Base-by-base conservation (phyloP, 257 asterid species). In the Plantago ovata region DNA sequence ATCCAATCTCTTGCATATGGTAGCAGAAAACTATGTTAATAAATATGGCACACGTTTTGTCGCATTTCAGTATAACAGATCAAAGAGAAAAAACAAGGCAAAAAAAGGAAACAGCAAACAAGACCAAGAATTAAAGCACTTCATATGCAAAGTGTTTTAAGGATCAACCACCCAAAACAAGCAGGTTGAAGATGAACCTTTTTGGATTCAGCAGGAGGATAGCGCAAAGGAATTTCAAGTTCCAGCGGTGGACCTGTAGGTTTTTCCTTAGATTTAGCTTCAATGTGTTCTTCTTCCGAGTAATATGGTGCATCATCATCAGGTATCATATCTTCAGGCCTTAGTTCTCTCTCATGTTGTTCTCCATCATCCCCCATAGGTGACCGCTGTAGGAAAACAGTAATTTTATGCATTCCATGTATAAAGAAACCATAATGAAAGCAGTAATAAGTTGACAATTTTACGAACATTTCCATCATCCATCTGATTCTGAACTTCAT, bases 181-280 rank as follows among this genome's bases (percentile, higher is more conserved):
- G 36, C 6, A 28, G 4, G 36, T 28, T 1, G 36, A 28, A 28
- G n/a, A 28, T 28, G 36, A 62, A 86, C 99, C 96, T 80, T 81
- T 20, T 84, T 79, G 3, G 95, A 75, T 61, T 58, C 83, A 46
- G 95, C 84, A 68, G 97, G 97, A 54, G 99, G 96, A 42, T 49
- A 82, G 24, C 69, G 65, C 70, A 93, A 73, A 43, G 99, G 99
- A 71, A 93, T 75, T 81, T 84, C 99, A 69, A 93, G 79, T 81
- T 93, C 99, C 67, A 93, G 54, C 38, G 97, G 94, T 33, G 99
- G 99, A 3, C 99, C 99, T 58, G 69, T 74, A 4, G 96, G 99
- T 69, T 81, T 93, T 69, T 93, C 99, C 84, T 82, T 93, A 23
- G 40, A 40, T 70, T 78, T 93, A 65, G 79, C 69, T 56, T 86